phyloP scores from a whole-genome alignment of 1,284 basidiomycete species.

The Naganishia albida region DNA sequence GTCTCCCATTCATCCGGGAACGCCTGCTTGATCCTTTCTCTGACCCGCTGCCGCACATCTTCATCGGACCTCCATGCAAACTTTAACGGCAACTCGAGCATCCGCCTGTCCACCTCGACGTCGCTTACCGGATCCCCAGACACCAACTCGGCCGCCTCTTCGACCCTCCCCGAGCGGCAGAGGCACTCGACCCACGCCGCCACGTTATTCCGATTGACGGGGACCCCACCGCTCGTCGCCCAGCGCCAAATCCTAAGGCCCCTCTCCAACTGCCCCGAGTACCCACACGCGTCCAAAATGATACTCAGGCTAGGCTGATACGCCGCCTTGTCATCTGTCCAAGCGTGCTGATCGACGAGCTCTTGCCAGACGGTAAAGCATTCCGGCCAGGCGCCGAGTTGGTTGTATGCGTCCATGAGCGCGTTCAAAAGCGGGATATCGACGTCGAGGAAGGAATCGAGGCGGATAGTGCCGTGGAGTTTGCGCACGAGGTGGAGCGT shows the following conservation, averaged over 20 bases:
- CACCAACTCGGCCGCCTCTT: conserved; percentile 68
- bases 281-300: conserved; percentile 79
- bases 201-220: conserved; percentile 63
- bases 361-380: conserved; percentile 80
- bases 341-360: conserved; percentile 61
- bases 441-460: conserved; percentile 73
- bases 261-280: conserved; percentile 59
- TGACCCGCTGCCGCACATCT: conserved; percentile 29
- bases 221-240: conserved; percentile 59
- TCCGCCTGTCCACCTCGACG: conserved; percentile 43
- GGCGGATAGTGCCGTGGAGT: conserved; percentile 73
- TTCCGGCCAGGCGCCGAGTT: conserved; percentile 67
- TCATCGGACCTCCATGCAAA: conserved; percentile 44
- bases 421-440: conserved; percentile 79
- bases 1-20: conserved; percentile 43
- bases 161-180: conserved; percentile 67
- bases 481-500: conserved; percentile 59
- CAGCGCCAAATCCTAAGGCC: conserved; percentile 61
- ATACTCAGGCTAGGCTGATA: conserved; percentile 73
- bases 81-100: conserved; percentile 50
- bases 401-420: conserved; percentile 86
- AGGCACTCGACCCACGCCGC: conserved; percentile 83
- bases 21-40: conserved; percentile 35
- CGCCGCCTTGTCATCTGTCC: conserved; percentile 50
- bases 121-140: conserved; percentile 64